Evolutionary conservation across 805 yeast species (phyloP).

Genomic region (Ogataea populi-albae): DNA sequence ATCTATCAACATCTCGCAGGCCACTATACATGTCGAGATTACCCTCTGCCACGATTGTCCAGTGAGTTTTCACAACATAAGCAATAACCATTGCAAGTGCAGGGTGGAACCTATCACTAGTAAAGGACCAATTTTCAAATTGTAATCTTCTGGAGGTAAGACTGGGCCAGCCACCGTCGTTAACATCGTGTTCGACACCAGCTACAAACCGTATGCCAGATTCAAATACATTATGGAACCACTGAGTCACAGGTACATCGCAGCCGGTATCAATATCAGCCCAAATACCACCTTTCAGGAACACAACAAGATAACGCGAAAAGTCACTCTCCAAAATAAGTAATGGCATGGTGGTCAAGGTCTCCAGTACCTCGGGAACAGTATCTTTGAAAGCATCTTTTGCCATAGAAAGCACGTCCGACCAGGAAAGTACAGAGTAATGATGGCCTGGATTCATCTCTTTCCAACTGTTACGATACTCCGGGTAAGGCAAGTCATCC

Average conservation of each 20-base stretch:
- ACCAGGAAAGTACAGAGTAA: constrained; percentile 68
- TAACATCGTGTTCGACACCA: constrained; percentile 93
- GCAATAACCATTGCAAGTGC: constrained; percentile 71
- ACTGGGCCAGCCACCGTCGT: constrained; percentile 79
- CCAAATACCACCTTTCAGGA: constrained; percentile 86
- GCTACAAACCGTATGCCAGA: constrained; percentile 65
- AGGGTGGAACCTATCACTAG: constrained; percentile 83
- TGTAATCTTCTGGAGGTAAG: constrained; percentile 88
- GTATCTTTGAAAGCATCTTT: constrained; percentile 51
- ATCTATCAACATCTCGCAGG: constrained; percentile 40
- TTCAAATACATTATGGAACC: constrained; percentile 43
- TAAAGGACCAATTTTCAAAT: constrained; percentile 93
- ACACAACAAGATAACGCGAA: constrained; percentile 75
- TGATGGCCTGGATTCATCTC: constrained; percentile 53
- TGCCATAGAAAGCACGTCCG: constrained; percentile 43
- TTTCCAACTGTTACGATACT: constrained; percentile 59
- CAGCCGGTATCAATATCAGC: constrained; percentile 79
- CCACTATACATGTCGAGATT: constrained; percentile 30
- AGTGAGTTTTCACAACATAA: constrained; percentile 68
- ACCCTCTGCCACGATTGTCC: constrained; percentile 46
- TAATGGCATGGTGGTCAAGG: constrained; percentile 72
- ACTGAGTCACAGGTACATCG: constrained; percentile 61
- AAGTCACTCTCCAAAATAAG: constrained; percentile 83
- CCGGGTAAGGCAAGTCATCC: constrained; percentile 40
- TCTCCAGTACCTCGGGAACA: constrained; percentile 70